These are phyloP conservation scores for Kluyveromyces sp. DNA, from an alignment of 1,139 yeast species.

Conservation along the genomic window DNA sequence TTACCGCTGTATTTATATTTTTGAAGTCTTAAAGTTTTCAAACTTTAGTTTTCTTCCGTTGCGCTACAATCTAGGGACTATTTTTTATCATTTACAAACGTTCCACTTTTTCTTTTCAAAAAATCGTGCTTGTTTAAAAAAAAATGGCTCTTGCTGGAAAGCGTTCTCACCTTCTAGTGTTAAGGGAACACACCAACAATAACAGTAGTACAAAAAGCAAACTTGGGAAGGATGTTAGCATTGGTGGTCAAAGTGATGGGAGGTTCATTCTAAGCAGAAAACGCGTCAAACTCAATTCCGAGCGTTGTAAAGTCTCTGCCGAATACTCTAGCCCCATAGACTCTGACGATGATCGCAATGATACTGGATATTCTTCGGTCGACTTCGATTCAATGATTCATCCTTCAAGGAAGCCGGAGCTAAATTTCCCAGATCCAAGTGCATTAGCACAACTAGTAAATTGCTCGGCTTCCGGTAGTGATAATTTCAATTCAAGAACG, in stretches of 20 bases:
- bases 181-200: neutral
- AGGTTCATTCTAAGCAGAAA: neutral
- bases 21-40: too few species aligned
- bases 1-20: too few species aligned
- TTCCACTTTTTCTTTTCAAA: neutral
- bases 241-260: neutral
- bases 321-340: constrained; percentile 3
- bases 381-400: constrained; percentile 1
- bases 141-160: constrained; percentile 4
- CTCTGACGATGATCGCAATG: constrained; percentile 3
- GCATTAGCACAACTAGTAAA: constrained; percentile 2
- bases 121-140: neutral
- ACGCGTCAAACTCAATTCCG: constrained; percentile 1
- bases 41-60: too few species aligned
- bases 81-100: neutral
- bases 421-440: neutral
- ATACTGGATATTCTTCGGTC: constrained; percentile 5
- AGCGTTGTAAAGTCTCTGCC: neutral
- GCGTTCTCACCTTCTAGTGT: constrained; percentile 2
- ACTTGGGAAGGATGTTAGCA: neutral
- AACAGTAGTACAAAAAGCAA: neutral
- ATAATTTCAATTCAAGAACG: neutral
- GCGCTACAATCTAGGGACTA: too few species aligned
- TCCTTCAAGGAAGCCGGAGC: constrained; percentile 1
- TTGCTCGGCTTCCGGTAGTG: neutral